These are phyloP conservation scores for Cytospora chrysosperma DNA, from an alignment of 2,329 filamentous ascomycete species.

Conservation along the genomic window DNA sequence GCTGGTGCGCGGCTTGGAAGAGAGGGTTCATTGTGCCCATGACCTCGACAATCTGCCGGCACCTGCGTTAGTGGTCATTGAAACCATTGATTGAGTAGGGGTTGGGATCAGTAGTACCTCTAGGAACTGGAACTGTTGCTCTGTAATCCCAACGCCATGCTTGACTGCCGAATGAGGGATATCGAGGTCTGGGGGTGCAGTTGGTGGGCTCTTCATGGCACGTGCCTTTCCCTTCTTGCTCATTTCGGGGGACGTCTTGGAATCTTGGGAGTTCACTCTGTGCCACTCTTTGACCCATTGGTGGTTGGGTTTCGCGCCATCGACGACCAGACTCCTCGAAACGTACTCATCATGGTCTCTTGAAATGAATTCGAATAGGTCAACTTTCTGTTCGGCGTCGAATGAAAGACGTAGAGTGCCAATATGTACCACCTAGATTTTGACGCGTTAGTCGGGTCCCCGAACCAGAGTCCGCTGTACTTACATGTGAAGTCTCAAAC, in stretches of 20 bases:
- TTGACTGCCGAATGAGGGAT: conserved; percentile 60
- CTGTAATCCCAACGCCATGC: conserved; percentile 57
- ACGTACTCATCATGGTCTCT: conserved; percentile 79
- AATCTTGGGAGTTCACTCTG: conserved; percentile 55
- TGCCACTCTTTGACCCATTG: conserved; percentile 67
- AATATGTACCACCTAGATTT: conserved; percentile 28
- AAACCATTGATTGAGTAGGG: neutral
- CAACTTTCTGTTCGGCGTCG: conserved; percentile 75
- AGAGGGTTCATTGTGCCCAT: conserved; percentile 66
- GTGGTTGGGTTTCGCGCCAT: conserved; percentile 61
- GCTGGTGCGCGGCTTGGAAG: conserved; percentile 41
- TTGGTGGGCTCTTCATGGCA: conserved; percentile 58
- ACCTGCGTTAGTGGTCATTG: conserved; percentile 29
- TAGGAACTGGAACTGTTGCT: conserved; percentile 62
- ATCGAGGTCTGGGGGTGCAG: conserved; percentile 58
- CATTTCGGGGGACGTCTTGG: conserved; percentile 63
- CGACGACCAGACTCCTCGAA: conserved; percentile 63
- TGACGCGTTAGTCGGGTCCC: neutral
- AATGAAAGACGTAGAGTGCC: conserved; percentile 79
- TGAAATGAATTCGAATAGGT: conserved; percentile 80
- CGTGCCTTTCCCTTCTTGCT: conserved; percentile 64
- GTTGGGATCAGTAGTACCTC: conserved; percentile 49
- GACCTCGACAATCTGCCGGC: conserved; percentile 58
- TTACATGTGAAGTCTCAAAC: conserved; percentile 81
- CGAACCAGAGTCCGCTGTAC: conserved; percentile 32